Conservation (phyloP, 2,329 filamentous ascomycete genomes). For the Pezicula radicicola region DNA sequence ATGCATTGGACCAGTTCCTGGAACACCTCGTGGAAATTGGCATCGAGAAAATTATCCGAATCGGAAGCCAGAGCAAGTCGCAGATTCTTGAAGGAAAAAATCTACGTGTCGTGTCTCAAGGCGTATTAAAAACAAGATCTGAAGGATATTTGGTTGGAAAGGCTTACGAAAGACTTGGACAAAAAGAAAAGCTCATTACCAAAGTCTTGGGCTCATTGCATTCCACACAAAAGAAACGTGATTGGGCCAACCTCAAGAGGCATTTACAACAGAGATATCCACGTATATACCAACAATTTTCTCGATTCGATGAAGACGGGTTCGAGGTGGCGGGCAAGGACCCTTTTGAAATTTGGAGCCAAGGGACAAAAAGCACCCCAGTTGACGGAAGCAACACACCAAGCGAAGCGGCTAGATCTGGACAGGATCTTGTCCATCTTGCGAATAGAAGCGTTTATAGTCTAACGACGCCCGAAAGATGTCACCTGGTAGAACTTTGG, state of each 20-base stretch:
- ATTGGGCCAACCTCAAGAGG: constrained; percentile 7
- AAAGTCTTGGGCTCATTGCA: constrained; percentile 4
- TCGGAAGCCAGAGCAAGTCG: constrained; percentile 33
- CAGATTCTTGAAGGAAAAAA: constrained; percentile 16
- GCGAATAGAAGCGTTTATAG: constrained; percentile 6
- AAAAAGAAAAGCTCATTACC: constrained; percentile 3
- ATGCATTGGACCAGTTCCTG: constrained; percentile 37
- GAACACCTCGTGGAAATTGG: constrained; percentile 43
- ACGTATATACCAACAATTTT: constrained; percentile 14
- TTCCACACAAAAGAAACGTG: constrained; percentile 4
- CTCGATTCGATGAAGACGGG: constrained; percentile 12
- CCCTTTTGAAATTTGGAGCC: constrained; percentile 16
- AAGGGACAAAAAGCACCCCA: background rate
- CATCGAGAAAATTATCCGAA: constrained; percentile 44
- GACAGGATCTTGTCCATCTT: constrained; percentile 3
- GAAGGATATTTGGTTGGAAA: constrained; percentile 11
- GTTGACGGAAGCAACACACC: no score
- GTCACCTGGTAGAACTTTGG: constrained; percentile 10
- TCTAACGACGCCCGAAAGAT: constrained; percentile 6
- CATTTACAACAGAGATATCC: constrained; percentile 12
- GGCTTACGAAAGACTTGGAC: constrained; percentile 8
- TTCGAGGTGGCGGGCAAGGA: constrained; percentile 11
- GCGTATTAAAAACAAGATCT: constrained; percentile 10
- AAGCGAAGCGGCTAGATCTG: no score
- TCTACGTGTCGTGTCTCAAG: constrained; percentile 14